Evolutionary conservation across 2,329 filamentous ascomycete genomes (phyloP), one percentile per base, ranked within the genome.

Genomic region (Coccinonectria pachysandricola): DNA sequence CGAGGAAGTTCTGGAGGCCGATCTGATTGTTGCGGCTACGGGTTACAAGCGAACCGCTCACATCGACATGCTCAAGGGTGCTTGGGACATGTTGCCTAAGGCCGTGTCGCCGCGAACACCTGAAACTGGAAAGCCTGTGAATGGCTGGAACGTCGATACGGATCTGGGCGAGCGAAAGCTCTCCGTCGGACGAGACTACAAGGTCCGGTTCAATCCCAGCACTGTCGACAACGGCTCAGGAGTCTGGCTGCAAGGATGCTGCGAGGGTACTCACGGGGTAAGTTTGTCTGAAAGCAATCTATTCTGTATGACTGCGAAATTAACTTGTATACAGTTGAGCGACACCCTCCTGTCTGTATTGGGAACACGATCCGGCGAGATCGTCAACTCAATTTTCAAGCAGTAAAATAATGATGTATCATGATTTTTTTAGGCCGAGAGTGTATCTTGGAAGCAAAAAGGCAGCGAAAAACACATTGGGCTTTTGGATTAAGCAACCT

Each of bases 161-260:
- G 45, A 50, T n/a, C 38, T 53, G 24, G 52, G 53, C 12, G 50
- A 54, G 42, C 52, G 50, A 27, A 57, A 71, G 33, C 79, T 84
- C 59, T 64, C 65, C 10, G 81, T 94, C 2, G 65, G 65, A 16
- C 71, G 88, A 27, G 73, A 95, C 52, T 96, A 96, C 55, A 68
- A 68, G 26, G 72, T 95, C 24, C 61, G 76, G 32, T 85, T 92
- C 49, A 65, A 71, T 24, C 60, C 70, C 2, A 76, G 71, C 15
- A 65, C 70, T 24, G 79, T 96, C 17, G 68, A 74, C n/a, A 50
- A 66, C 1, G 73, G 77, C 22, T 79, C 84, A 9, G 87, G 87
- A 4, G 66, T 96, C 32, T 96, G 83, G 79, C 64, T 96, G 43
- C 91, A 96, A 54, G 88, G 88, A 16, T 95, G 87, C 60, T 92